Evolutionary conservation across 2,329 filamentous ascomycete genomes (phyloP).

Genomic region (Fusarium equiseti): DNA sequence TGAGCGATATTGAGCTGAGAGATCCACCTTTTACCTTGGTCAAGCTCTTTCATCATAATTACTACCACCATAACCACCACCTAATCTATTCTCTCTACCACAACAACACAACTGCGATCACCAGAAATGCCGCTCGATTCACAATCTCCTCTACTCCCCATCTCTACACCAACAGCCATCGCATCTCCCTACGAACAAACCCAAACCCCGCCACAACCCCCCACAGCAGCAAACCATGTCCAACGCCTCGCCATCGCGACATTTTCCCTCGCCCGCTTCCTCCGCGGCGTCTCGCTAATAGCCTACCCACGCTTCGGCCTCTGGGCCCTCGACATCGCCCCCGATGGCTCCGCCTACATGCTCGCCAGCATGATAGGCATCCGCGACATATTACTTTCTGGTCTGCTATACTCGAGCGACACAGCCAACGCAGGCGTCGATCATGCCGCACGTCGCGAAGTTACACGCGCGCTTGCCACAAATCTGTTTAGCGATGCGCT

Average conservation of each 20-base stretch:
- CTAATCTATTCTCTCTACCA: background rate
- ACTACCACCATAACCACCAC: background rate
- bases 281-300: slow-evolving; percentile 48
- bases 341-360: slow-evolving; percentile 46
- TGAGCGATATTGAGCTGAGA: slow-evolving; percentile 17
- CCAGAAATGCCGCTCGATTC: slow-evolving; percentile 37
- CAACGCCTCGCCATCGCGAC: slow-evolving; percentile 43
- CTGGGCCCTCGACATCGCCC: slow-evolving; percentile 48
- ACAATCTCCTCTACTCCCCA: slow-evolving; percentile 45
- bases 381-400: slow-evolving; percentile 50
- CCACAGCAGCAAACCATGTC: slow-evolving; percentile 28
- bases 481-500: slow-evolving; percentile 52
- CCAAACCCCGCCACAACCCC: slow-evolving; percentile 13
- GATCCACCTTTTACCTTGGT: slow-evolving; percentile 13
- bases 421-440: slow-evolving; percentile 19
- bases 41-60: background rate
- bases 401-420: slow-evolving; percentile 48
- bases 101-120: background rate
- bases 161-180: slow-evolving; percentile 42
- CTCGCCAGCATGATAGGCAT: slow-evolving; percentile 50
- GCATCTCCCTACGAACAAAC: slow-evolving; percentile 21
- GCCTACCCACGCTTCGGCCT: slow-evolving; percentile 48
- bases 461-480: slow-evolving; percentile 48
- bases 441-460: slow-evolving; percentile 41
- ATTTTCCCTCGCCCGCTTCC: slow-evolving; percentile 46